A percentile compares a stretch with the other conserved stretches of the same genome.
Evolutionary conservation across 108 stramenopile genomes (phyloP).

Genomic region (Bacterosira constricta): DNA sequence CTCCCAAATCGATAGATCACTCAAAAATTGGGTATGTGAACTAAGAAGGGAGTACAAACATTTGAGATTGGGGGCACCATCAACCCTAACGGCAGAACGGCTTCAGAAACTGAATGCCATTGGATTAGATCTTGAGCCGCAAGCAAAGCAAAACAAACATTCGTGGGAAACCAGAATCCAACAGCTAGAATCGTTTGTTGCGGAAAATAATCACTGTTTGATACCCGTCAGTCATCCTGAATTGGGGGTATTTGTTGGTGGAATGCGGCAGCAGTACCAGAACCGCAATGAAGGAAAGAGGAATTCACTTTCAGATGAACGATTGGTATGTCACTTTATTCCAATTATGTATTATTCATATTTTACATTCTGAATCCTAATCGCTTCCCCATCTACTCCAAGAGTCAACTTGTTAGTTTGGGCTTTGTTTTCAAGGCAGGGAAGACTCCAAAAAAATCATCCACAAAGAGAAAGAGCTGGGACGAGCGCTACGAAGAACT

Average conservation of each 20-base stretch:
- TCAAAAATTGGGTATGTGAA: not conserved
- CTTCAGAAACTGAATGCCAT: not conserved
- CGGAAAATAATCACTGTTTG: not conserved
- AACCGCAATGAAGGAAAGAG: not conserved
- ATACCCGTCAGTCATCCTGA: not conserved
- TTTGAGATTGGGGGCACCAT: not conserved
- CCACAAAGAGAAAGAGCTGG: not conserved
- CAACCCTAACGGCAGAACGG: not conserved
- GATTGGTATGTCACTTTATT: not conserved
- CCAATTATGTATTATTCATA: not conserved
- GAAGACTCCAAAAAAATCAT: not conserved
- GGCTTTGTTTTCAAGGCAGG: constrained; percentile 1
- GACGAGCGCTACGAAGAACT: not conserved
- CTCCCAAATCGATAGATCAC: not conserved
- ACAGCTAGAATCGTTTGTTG: not conserved
- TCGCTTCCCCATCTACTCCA: too few relatives aligned
- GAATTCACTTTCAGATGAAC: not conserved
- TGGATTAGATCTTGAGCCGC: not conserved
- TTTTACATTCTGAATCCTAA: too few relatives aligned
- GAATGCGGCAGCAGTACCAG: not conserved
- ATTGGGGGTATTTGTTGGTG: not conserved
- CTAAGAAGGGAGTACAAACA: not conserved
- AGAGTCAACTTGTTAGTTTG: not conserved
- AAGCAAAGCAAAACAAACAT: not conserved
- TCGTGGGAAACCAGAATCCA: not conserved